phyloP scores from a whole-genome alignment of 164 flowering plant genomes.

The Euptelea pleiosperma region DNA sequence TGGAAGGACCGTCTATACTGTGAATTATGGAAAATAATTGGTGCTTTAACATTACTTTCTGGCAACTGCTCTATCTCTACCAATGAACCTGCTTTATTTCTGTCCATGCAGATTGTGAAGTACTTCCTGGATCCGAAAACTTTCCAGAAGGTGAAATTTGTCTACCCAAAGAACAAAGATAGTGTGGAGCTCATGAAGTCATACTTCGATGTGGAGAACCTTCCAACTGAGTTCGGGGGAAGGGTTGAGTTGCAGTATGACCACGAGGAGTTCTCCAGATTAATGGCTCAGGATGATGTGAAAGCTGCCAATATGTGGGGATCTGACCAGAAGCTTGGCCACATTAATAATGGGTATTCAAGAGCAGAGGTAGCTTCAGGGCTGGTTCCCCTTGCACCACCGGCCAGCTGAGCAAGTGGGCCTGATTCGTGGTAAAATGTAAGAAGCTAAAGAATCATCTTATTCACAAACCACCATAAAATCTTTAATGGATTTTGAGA shows the following conservation, averaged over 20 bases:
- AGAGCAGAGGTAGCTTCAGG: conserved; percentile 61
- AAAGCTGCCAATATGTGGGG: conserved; percentile 60
- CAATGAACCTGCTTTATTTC: no score
- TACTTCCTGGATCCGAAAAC: conserved; percentile 85
- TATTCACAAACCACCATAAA: no score
- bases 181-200: conserved; percentile 79
- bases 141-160: conserved; percentile 81
- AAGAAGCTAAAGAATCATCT: no score
- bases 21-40: no score
- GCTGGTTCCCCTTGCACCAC: conserved; percentile 25
- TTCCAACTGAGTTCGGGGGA: conserved; percentile 86
- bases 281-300: conserved; percentile 71
- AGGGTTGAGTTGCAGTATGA: conserved; percentile 54
- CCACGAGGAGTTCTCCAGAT: conserved; percentile 78
- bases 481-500: no score
- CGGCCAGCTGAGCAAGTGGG: conserved; percentile 17
- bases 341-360: conserved; percentile 23
- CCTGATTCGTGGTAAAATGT: no score
- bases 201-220: conserved; percentile 71
- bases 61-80: no score
- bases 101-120: conserved; percentile 63
- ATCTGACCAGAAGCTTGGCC: conserved; percentile 30
- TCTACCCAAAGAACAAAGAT: conserved; percentile 76
- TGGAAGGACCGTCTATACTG: no score
- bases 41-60: no score